Conservation (phyloP, 2,329 filamentous ascomycete genomes). For the Fusarium cicatricum region DNA sequence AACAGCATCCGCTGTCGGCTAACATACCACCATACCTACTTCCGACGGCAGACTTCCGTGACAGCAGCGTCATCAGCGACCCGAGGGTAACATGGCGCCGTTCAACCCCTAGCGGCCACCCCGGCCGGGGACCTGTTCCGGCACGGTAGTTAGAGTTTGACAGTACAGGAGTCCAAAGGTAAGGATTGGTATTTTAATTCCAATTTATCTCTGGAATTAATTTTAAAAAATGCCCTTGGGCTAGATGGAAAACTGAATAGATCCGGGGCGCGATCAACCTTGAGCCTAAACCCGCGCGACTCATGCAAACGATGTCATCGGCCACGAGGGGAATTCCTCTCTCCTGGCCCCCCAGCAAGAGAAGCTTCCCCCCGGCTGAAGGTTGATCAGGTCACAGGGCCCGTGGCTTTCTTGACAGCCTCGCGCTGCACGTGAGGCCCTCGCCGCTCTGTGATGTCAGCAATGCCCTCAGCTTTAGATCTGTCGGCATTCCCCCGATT, state of each 20-base stretch:
- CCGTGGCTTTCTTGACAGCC: conserved; percentile 7
- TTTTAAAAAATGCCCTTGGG: too few species aligned
- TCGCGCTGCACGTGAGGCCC: conserved; percentile 19
- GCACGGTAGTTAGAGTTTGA: too few species aligned
- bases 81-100: too few species aligned
- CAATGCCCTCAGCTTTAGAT: conserved; percentile 23
- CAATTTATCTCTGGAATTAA: too few species aligned
- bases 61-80: too few species aligned
- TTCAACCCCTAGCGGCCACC: too few species aligned
- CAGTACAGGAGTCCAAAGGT: too few species aligned
- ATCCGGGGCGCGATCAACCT: not conserved
- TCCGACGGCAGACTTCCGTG: too few species aligned
- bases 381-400: conserved; percentile 30
- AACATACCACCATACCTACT: too few species aligned
- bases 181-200: too few species aligned
- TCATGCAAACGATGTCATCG: conserved; percentile 31
- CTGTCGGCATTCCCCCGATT: conserved; percentile 34
- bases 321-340: conserved; percentile 23
- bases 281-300: conserved; percentile 16
- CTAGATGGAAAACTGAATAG: conserved; percentile 19
- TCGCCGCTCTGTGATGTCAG: conserved; percentile 25
- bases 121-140: too few species aligned
- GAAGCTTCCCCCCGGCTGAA: conserved; percentile 25
- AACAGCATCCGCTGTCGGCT: too few species aligned
- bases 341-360: not conserved